A percentile compares a stretch with the other conserved stretches of the same genome.
phyloP scores from a whole-genome alignment of 2,329 filamentous ascomycete genomes.

The Fulvia fulva region DNA sequence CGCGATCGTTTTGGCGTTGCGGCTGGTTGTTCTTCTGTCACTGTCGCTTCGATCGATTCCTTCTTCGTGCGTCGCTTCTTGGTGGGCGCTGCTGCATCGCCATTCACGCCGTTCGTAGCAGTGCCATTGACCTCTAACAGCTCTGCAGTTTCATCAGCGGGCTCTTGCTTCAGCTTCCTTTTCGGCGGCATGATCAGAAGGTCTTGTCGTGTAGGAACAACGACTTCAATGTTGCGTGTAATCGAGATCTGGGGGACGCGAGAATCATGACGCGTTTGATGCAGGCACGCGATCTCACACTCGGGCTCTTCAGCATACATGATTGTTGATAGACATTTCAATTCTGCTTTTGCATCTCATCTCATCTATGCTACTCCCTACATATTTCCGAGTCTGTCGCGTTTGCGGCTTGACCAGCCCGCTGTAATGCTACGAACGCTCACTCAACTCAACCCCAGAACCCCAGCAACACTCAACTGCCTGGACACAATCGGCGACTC shows the following conservation, averaged over 20 bases:
- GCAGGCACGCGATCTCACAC: neutral
- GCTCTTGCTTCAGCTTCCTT: constrained; percentile 17
- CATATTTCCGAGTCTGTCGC: neutral
- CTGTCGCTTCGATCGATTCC: constrained; percentile 9
- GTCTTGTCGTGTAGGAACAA: neutral
- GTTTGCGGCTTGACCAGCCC: neutral
- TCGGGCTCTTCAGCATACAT: neutral
- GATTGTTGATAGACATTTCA: neutral
- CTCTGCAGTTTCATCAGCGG: constrained; percentile 15
- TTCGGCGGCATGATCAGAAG: constrained; percentile 24
- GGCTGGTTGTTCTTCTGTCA: constrained; percentile 6
- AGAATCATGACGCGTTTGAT: constrained; percentile 3
- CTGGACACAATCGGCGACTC: neutral
- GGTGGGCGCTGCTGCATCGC: neutral
- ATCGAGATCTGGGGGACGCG: neutral
- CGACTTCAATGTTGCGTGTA: neutral
- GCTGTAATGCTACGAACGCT: neutral
- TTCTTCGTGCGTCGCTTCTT: constrained; percentile 25
- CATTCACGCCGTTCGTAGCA: constrained; percentile 7
- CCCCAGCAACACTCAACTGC: neutral
- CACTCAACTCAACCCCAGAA: neutral
- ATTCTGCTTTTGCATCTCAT: neutral
- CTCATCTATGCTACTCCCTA: constrained; percentile 3
- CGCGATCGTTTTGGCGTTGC: constrained; percentile 12
- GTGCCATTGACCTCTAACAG: constrained; percentile 19